Base-by-base conservation (phyloP, 495 filamentous ascomycete genomes). In the Penicillium coprophilum region DNA sequence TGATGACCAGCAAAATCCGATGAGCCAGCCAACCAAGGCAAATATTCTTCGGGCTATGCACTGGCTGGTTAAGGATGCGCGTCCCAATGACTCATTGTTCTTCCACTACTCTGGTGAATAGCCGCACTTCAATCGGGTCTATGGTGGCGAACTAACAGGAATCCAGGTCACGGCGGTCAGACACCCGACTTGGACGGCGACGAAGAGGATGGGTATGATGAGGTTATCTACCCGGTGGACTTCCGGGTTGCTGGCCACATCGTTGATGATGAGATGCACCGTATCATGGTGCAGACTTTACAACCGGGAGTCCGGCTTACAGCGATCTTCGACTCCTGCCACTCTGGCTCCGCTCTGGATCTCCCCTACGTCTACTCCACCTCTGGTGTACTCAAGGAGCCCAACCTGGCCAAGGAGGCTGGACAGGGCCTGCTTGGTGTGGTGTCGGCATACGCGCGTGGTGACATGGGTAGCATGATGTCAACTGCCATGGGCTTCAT, bases 301-400 rank as follows among this genome's bases (percentile, higher is more conserved):
- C 81, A 81, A 60, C 80, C 89, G 11, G 94, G 94, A 55, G 93
- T 96, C 21, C 86, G 94, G 32, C 78, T 98, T 49, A 98, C 94
- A 1, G 94, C 94, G 41, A 97, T 98, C 71, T 98, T 98, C 77
- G 94, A 98, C 75, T 96, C 92, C n/a, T 98, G 94, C 77, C 94
- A 98, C 73, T 96, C 92, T 4, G 94, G 94, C 60, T 96, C 94
- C 8, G 94, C 92, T 7, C 82, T 98, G 64, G 94, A 98, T 68
- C 82, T 98, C 27, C 94, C 94, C 31, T 98, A 97, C 77, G 88
- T 98, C 71, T 98, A 98, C 81, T 93, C 89, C 58, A 97, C 92
- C 21, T 84, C 88, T 64, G 94, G 94, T 71, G 82, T 97, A 30
- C 89, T 97, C 81, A 98, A 98, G 75, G 94, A 97, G 75, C 94